Evolutionary conservation across 352 stramenopile genomes (phyloP), one percentile per base, ranked within the genome.

Genomic region (Phytophthora pini): DNA sequence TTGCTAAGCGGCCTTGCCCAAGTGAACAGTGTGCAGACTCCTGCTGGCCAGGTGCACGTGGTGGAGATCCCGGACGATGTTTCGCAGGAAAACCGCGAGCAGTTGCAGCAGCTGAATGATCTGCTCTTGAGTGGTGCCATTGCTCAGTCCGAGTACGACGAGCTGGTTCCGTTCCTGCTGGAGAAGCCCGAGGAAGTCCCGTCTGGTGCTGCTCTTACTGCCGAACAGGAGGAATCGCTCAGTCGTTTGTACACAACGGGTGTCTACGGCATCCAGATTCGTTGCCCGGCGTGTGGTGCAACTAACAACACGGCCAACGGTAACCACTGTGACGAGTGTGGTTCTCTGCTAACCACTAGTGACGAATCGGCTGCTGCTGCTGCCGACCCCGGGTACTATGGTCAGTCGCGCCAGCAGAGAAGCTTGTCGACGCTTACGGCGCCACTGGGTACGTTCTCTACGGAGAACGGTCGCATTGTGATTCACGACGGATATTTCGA

Each of bases 241-340:
- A 91, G 74, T 47, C 84, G 84, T 4, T 63, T 94, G 59, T 94
- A 94, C 65, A 82, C 77, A 38, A 79, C 82, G 26, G 82, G 83
- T 52, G 80, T 90, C 17, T 94, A 93, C 56, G 88, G 88, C 34
- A 89, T 96, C 34, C 88, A 96, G 66, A 94, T 96, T 57, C 88
- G 88, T 52, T 96, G 88, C 44, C 88, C 88, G 24, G 88, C 86
- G 24, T 96, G 88, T 47, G 88, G 88, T 65, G 79, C 87, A 15
- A 93, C 79, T 32, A 94, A 94, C 83, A 94, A 96, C 74, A 96
- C 88, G 27, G 88, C 86, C 10, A 94, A 96, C 51, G 86, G 88
- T 41, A 94, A 96, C 70, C 82, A 93, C 72, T 96, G 88, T 64
- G 84, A 92, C 54, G 86, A 90, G 59, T 96, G 88, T 66, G 88